These are phyloP conservation scores for Fusarium tupiense DNA, from an alignment of 2,329 filamentous ascomycete species.

Conservation along the genomic window DNA sequence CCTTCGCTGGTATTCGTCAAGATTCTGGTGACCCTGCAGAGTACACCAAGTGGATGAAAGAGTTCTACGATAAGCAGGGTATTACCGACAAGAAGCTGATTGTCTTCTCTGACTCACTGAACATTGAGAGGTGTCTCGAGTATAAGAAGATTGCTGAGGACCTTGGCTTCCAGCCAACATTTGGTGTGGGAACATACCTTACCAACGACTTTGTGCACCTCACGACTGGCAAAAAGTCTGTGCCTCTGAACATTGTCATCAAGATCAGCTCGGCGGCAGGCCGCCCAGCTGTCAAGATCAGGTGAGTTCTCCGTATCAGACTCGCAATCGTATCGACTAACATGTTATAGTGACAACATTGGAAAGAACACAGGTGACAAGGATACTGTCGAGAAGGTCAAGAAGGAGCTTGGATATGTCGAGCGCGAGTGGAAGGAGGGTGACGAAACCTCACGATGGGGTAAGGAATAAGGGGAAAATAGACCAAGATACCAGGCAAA, in stretches of 20 bases:
- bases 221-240: conserved; percentile 81
- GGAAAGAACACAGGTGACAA: conserved; percentile 95
- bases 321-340: conserved; percentile 16
- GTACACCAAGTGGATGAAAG: conserved; percentile 80
- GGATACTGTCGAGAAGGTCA: conserved; percentile 81
- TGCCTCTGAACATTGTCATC: conserved; percentile 96
- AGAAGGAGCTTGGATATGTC: conserved; percentile 84
- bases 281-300: conserved; percentile 89
- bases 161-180: conserved; percentile 83
- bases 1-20: conserved; percentile 86
- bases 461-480: conserved; percentile 51
- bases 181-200: conserved; percentile 94
- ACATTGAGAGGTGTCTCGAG: conserved; percentile 88
- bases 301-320: conserved; percentile 42
- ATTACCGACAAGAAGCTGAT: conserved; percentile 86
- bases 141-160: conserved; percentile 87
- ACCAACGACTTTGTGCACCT: conserved; percentile 91
- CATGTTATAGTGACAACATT: conserved; percentile 71
- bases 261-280: conserved; percentile 90
- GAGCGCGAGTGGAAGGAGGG: conserved; percentile 86
- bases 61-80: conserved; percentile 80
- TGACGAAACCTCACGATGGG: conserved; percentile 87
- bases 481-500: conserved; percentile 27
- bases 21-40: conserved; percentile 87
- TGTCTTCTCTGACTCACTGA: conserved; percentile 94